Percentiles rank a stretch among this genome's conserved stretches.
These are phyloP conservation scores for Blastobotrys peoriensis DNA, from an alignment of 805 yeast species.

Conservation along the genomic window DNA sequence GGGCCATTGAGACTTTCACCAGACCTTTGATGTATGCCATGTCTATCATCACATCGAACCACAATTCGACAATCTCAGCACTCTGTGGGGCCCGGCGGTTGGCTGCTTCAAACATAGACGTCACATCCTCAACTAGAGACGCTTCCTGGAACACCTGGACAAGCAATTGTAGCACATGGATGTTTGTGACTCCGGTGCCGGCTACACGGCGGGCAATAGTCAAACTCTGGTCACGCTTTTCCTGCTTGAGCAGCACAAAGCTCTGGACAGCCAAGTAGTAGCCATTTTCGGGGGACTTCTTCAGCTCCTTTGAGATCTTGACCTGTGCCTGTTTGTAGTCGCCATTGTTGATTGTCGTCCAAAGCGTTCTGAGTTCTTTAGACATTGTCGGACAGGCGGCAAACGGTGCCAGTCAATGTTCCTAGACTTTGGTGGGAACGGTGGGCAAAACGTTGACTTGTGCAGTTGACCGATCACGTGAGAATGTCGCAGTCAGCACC, in stretches of 20 bases:
- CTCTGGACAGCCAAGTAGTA: conserved; percentile 42
- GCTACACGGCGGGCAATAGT: conserved; percentile 24
- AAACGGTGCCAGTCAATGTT: too few relatives aligned
- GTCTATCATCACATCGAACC: conserved; percentile 53
- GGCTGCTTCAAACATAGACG: conserved; percentile 14
- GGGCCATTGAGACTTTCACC: conserved; percentile 43
- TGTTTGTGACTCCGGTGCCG: conserved; percentile 27
- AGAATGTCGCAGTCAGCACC: too few relatives aligned
- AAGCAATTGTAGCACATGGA: conserved; percentile 25
- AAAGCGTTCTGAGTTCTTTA: conserved; percentile 21
- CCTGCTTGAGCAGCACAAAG: conserved; percentile 19
- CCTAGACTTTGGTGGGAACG: too few relatives aligned
- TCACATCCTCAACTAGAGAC: conserved; percentile 18
- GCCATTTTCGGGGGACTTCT: conserved; percentile 51
- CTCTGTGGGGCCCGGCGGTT: conserved; percentile 18
- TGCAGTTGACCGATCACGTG: too few relatives aligned
- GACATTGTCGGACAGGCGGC: conserved; percentile 21
- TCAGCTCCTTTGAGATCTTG: conserved; percentile 42
- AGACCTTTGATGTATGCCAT: conserved; percentile 44
- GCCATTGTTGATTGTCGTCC: conserved; percentile 45
- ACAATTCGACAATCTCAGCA: conserved; percentile 28
- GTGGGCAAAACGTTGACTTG: too few relatives aligned
- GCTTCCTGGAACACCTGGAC: conserved; percentile 18
- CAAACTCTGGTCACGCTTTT: conserved; percentile 17
- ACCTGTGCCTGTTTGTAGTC: conserved; percentile 49